Percentiles rank a stretch among this genome's conserved stretches.
phyloP scores from a whole-genome alignment of 139 green algal species.

The Parachlorella kessleri region DNA sequence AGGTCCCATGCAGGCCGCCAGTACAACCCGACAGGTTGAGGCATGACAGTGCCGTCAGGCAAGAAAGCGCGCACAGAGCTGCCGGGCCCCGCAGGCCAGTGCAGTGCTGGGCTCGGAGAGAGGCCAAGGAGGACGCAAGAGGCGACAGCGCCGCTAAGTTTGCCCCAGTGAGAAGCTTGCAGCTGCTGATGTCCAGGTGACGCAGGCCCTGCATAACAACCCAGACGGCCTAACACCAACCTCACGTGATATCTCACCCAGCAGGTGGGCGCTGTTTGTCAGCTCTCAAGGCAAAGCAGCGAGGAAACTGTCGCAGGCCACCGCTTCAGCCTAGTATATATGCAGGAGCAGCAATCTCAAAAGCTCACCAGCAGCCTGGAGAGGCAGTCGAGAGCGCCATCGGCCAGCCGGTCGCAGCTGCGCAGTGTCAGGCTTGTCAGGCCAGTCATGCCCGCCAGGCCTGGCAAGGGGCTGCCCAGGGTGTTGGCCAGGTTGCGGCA shows the following conservation, averaged over 20 bases:
- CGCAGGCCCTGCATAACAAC: constrained; percentile 10
- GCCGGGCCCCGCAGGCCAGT: constrained; percentile 13
- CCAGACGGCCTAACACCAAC: no score
- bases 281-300: no score
- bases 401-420: constrained; percentile 50
- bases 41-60: background rate
- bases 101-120: constrained; percentile 40
- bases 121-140: constrained; percentile 9
- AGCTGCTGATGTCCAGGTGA: constrained; percentile 48
- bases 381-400: constrained; percentile 18
- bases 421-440: constrained; percentile 41
- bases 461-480: constrained; percentile 9
- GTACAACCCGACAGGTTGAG: constrained; percentile 36
- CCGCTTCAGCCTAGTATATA: no score
- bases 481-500: constrained; percentile 50
- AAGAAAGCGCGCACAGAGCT: constrained; percentile 13
- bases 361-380: background rate
- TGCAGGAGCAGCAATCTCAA: no score
- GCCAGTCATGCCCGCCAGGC: constrained; percentile 19
- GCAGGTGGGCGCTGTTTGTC: no score
- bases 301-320: no score
- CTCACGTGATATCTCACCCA: no score
- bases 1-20: constrained; percentile 18
- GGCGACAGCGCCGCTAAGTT: constrained; percentile 28
- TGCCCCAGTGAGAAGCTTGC: constrained; percentile 31